phyloP scores from a whole-genome alignment of 441 rosid species.

The Corymbia citriodora region DNA sequence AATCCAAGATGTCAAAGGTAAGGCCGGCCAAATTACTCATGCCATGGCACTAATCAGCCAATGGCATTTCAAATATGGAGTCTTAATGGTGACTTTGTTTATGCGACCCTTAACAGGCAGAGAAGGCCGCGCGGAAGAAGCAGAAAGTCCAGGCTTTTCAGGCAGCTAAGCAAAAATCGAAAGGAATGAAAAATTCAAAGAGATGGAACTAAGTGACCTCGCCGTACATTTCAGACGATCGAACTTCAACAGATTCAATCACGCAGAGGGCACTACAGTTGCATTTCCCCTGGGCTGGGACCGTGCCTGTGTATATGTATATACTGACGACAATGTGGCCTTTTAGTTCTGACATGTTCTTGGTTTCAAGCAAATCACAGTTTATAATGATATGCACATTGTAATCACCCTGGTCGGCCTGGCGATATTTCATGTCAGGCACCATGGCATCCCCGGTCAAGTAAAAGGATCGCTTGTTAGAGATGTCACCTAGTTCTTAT shows the following conservation, averaged over 20 bases:
- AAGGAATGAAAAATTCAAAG: constrained; percentile 75
- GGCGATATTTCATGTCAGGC: neutral
- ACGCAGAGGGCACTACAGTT: neutral
- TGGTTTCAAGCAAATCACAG: neutral
- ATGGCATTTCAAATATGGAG: neutral
- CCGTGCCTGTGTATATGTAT: neutral
- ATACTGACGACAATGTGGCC: neutral
- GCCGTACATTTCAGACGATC: neutral
- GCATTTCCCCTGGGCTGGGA: neutral
- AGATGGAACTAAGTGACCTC: constrained; percentile 65
- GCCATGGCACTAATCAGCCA: neutral
- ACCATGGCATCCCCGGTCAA: neutral
- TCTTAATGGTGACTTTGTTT: neutral
- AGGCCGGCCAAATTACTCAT: neutral
- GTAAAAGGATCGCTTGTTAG: neutral
- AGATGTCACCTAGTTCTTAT: neutral
- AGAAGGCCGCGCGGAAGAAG: constrained; percentile 91
- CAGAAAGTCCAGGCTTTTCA: constrained; percentile 87
- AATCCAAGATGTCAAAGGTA: constrained; percentile 95
- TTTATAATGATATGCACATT: neutral
- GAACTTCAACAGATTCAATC: neutral
- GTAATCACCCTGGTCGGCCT: neutral
- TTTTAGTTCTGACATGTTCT: neutral
- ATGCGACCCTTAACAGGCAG: constrained; percentile 40
- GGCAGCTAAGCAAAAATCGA: constrained; percentile 86